A percentile compares a stretch with the other conserved stretches of the same genome.
These are phyloP conservation scores for Fusarium citri DNA, from an alignment of 2,329 filamentous ascomycete species.

Conservation along the genomic window DNA sequence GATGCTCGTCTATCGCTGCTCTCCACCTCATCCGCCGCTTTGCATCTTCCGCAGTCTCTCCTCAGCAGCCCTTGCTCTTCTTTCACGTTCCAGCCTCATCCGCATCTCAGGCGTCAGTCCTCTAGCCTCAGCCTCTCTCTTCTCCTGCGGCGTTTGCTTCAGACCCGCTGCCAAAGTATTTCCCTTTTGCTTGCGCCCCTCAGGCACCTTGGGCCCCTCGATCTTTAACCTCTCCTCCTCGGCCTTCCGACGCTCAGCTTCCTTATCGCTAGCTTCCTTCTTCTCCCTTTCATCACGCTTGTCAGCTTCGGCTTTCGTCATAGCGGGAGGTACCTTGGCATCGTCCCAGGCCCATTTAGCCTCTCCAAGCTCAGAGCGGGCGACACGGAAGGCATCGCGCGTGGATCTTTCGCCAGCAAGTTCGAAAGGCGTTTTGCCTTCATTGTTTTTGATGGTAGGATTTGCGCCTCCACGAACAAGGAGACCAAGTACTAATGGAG, in stretches of 20 bases:
- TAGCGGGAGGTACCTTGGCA: constrained; percentile 76
- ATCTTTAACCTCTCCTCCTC: constrained; percentile 79
- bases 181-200: constrained; percentile 61
- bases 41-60: constrained; percentile 79
- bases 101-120: constrained; percentile 91
- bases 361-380: constrained; percentile 85
- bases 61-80: constrained; percentile 90
- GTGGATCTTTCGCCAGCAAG: constrained; percentile 87
- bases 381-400: constrained; percentile 90
- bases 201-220: constrained; percentile 71
- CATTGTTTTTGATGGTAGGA: constrained; percentile 75
- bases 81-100: constrained; percentile 85
- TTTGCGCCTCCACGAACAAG: constrained; percentile 80
- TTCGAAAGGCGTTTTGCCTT: constrained; percentile 89
- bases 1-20: not conserved
- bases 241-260: constrained; percentile 75
- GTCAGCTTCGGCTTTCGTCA: constrained; percentile 79
- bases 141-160: constrained; percentile 82
- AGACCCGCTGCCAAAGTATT: constrained; percentile 65
- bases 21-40: constrained; percentile 30
- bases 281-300: constrained; percentile 76
- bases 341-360: constrained; percentile 80
- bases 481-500: constrained; percentile 81
- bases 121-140: constrained; percentile 83
- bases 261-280: constrained; percentile 73